Conservation (phyloP, 345 rosid species). For the Rhizophora apiculata region DNA sequence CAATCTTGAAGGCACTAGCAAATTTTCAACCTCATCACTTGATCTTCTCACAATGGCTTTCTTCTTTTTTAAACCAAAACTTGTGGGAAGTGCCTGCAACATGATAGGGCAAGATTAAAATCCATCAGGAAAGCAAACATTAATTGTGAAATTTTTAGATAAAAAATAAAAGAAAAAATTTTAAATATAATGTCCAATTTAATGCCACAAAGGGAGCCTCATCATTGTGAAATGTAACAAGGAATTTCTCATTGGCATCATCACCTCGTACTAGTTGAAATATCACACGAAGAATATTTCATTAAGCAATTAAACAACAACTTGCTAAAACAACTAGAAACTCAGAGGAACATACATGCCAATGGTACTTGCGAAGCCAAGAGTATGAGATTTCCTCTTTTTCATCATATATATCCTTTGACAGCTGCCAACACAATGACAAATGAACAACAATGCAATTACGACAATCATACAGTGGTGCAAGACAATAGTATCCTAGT, state of each 20-base stretch:
- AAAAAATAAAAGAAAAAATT: background rate
- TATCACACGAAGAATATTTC: slow-evolving; percentile 12
- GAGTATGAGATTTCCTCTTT: slow-evolving; percentile 72
- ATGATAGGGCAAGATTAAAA: slow-evolving; percentile 5
- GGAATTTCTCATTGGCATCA: slow-evolving; percentile 72
- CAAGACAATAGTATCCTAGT: no score
- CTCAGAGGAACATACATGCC: slow-evolving; percentile 70
- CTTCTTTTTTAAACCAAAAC: slow-evolving; percentile 69
- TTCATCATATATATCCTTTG: slow-evolving; percentile 73
- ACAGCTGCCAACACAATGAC: slow-evolving; percentile 47
- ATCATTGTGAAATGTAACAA: slow-evolving; percentile 70
- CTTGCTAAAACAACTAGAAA: slow-evolving; percentile 6
- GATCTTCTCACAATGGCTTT: slow-evolving; percentile 82
- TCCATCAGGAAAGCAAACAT: background rate
- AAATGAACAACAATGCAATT: background rate
- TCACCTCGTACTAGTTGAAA: slow-evolving; percentile 58
- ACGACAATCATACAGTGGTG: background rate
- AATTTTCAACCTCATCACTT: slow-evolving; percentile 79
- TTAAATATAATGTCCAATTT: slow-evolving; percentile 3
- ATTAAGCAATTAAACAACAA: slow-evolving; percentile 3
- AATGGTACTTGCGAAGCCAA: slow-evolving; percentile 89
- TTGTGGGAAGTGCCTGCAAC: slow-evolving; percentile 88
- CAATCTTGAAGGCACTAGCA: slow-evolving; percentile 70
- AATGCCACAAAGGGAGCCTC: slow-evolving; percentile 80
- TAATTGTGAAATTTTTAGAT: background rate